A percentile compares a stretch with the other conserved stretches of the same genome.
Evolutionary conservation across 176 grass and related monocot genomes (phyloP).

Genomic region (Musa itinerans): DNA sequence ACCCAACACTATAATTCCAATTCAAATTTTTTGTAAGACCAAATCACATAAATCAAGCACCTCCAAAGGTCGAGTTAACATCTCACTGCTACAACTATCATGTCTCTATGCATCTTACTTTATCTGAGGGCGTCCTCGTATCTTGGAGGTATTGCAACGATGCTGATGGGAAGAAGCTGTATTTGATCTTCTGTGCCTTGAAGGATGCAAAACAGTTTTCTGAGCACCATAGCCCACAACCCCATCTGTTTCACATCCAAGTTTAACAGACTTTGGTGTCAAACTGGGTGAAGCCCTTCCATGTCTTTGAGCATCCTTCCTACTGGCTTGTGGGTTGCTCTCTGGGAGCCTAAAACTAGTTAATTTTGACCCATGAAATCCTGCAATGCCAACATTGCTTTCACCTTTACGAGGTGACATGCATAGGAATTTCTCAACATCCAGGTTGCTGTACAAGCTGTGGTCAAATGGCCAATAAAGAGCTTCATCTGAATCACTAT

Average conservation of each 20-base stretch:
- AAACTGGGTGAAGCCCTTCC: background rate
- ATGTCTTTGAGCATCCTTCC: background rate
- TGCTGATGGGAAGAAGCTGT: background rate
- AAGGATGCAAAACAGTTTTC: too few species aligned
- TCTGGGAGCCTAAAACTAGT: constrained; percentile 14
- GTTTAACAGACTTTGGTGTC: background rate
- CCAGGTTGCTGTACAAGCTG: constrained; percentile 14
- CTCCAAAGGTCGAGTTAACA: background rate
- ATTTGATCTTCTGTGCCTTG: background rate
- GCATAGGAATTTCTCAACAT: constrained; percentile 22
- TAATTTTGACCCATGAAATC: constrained; percentile 9
- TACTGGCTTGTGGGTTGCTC: background rate
- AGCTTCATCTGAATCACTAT: constrained; percentile 16
- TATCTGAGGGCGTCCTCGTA: background rate
- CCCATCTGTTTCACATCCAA: background rate
- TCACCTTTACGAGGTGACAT: constrained; percentile 15
- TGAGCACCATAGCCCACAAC: too few species aligned
- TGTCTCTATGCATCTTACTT: background rate
- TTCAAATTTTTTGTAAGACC: constrained; percentile 8
- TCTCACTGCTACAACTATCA: background rate
- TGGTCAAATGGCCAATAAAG: constrained; percentile 33
- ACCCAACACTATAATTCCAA: constrained; percentile 25
- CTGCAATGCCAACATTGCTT: background rate
- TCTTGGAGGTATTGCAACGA: background rate
- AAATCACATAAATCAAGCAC: constrained; percentile 15